phyloP scores from a whole-genome alignment of 2,329 filamentous ascomycete genomes.

The Tolypocladium endophyticum region DNA sequence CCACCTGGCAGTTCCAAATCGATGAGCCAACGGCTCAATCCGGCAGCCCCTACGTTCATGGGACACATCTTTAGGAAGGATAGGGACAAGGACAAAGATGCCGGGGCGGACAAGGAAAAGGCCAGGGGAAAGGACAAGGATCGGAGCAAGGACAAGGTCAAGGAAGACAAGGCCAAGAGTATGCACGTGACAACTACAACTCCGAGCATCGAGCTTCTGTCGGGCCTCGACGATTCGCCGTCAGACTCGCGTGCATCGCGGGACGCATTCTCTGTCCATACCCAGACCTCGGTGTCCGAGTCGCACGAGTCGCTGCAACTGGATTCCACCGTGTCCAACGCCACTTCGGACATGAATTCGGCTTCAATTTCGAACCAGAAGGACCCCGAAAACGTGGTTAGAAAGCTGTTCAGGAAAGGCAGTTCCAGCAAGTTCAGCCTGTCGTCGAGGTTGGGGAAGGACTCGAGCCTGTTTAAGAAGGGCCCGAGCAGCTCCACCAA shows the following conservation, averaged over 20 bases:
- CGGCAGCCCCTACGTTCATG: conserved; percentile 81
- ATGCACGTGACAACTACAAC: conserved; percentile 25
- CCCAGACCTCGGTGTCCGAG: conserved; percentile 48
- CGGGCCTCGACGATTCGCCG: conserved; percentile 35
- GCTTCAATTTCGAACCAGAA: conserved; percentile 29
- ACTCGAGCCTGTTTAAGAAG: conserved; percentile 47
- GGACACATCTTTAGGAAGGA: conserved; percentile 49
- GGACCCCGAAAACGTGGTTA: conserved; percentile 46
- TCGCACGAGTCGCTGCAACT: conserved; percentile 48
- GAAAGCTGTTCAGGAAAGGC: conserved; percentile 54
- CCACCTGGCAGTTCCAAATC: conserved; percentile 35
- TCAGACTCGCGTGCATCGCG: conserved; percentile 43
- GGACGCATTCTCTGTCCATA: conserved; percentile 46
- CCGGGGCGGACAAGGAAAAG: conserved; percentile 18
- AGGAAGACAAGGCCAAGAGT: conserved; percentile 26
- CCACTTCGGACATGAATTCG: conserved; percentile 40
- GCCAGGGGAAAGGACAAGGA: conserved; percentile 27
- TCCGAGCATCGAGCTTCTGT: conserved; percentile 26
- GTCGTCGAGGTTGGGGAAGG: conserved; percentile 44
- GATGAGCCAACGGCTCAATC: conserved; percentile 63
- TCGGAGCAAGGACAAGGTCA: conserved; percentile 22
- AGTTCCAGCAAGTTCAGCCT: conserved; percentile 57
- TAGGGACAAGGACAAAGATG: conserved; percentile 20
- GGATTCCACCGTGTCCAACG: conserved; percentile 45
- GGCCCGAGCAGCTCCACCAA: conserved; percentile 45